Conservation (phyloP, 768 basidiomycete species). For the Pisolithus tinctorius region DNA sequence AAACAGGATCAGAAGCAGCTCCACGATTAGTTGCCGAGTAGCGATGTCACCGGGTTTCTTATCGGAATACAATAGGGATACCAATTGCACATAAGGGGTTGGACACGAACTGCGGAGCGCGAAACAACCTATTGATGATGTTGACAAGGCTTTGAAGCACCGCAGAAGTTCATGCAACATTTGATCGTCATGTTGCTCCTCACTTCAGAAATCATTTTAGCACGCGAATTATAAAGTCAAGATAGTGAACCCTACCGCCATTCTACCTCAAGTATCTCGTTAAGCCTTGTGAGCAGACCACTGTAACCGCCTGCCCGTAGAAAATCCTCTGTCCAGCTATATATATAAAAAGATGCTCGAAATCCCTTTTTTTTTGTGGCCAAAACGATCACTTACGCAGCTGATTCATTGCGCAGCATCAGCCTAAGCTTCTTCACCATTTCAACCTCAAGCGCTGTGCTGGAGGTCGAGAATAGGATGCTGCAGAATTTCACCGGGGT, state of each 20-base stretch:
- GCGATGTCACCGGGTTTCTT: slow-evolving; percentile 96
- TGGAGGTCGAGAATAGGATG: slow-evolving; percentile 60
- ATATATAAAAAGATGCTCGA: background rate
- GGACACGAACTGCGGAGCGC: slow-evolving; percentile 88
- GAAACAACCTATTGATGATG: slow-evolving; percentile 81
- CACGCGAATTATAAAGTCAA: background rate
- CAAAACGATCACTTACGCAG: slow-evolving; percentile 43
- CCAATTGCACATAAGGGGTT: slow-evolving; percentile 78
- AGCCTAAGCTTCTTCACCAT: slow-evolving; percentile 82
- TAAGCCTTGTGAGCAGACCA: slow-evolving; percentile 73
- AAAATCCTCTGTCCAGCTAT: slow-evolving; percentile 88
- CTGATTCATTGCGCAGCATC: slow-evolving; percentile 86
- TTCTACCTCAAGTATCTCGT: slow-evolving; percentile 90
- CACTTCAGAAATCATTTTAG: slow-evolving; percentile 41
- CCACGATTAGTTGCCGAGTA: slow-evolving; percentile 84
- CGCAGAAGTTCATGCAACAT: slow-evolving; percentile 86
- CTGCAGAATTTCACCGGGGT: slow-evolving; percentile 64
- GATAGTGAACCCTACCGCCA: slow-evolving; percentile 70
- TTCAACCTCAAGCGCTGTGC: slow-evolving; percentile 75
- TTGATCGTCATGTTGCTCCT: slow-evolving; percentile 97
- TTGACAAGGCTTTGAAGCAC: slow-evolving; percentile 90
- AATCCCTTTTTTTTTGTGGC: background rate
- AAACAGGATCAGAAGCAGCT: slow-evolving; percentile 80
- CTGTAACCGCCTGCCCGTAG: slow-evolving; percentile 79
- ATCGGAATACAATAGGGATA: slow-evolving; percentile 86